Evolutionary conservation across 257 asterid species (phyloP).

Genomic region (Fraxinus anomala): DNA sequence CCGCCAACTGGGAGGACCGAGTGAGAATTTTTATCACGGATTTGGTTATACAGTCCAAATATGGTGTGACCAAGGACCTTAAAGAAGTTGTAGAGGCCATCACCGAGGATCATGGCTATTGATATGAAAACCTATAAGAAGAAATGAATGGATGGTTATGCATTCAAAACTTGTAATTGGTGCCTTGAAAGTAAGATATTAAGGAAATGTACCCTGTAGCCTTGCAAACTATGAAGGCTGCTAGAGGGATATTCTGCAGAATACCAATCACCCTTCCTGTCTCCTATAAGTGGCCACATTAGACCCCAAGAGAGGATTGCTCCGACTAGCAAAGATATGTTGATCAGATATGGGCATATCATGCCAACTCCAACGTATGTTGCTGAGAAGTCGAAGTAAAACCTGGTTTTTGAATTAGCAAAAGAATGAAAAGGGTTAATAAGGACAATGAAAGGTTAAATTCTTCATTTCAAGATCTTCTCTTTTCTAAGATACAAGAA

Average conservation of each 20-base stretch:
- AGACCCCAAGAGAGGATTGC: constrained; percentile 14
- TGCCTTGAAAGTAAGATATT: background rate
- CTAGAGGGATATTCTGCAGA: background rate
- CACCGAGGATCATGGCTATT: constrained; percentile 7
- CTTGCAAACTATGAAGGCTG: constrained; percentile 4
- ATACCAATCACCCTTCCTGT: constrained; percentile 25
- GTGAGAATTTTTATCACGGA: background rate
- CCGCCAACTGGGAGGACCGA: background rate
- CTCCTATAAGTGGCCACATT: constrained; percentile 5
- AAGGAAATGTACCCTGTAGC: background rate
- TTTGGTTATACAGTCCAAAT: background rate
- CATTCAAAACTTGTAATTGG: background rate
- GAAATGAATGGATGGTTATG: background rate
- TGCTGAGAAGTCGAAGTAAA: constrained; percentile 90
- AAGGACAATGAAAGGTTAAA: background rate
- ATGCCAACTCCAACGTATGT: constrained; percentile 96
- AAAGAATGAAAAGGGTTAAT: background rate
- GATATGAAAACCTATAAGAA: background rate
- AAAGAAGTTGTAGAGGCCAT: background rate
- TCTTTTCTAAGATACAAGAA: constrained; percentile 1
- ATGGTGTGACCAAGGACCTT: background rate
- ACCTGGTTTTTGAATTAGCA: constrained; percentile 44
- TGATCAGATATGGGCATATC: constrained; percentile 90
- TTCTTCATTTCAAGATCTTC: background rate
- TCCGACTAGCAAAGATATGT: constrained; percentile 52